Evolutionary conservation across 345 rosid genomes (phyloP).

Genomic region (Kandelia obovata): DNA sequence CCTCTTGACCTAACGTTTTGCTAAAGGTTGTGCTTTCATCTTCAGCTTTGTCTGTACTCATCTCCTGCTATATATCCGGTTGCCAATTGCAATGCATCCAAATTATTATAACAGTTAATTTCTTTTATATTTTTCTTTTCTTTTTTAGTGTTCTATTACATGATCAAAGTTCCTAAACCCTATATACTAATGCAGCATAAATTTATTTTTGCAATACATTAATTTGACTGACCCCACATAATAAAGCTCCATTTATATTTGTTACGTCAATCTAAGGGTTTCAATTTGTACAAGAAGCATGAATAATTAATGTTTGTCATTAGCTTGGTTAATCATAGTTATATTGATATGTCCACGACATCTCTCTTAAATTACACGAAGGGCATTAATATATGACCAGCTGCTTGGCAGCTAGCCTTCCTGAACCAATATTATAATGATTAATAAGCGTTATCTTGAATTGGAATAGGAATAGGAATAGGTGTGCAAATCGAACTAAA

Average conservation of each 20-base stretch:
- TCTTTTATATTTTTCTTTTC: too few species aligned
- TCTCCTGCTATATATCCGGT: constrained; percentile 10
- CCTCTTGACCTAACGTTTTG: constrained; percentile 41
- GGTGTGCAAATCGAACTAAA: constrained; percentile 7
- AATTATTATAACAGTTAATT: too few species aligned
- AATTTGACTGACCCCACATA: background rate
- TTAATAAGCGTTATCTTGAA: constrained; percentile 7
- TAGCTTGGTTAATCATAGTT: background rate
- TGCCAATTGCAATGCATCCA: constrained; percentile 12
- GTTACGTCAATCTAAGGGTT: background rate
- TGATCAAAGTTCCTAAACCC: too few species aligned
- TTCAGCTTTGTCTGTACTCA: background rate
- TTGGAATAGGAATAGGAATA: background rate
- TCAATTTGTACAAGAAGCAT: constrained; percentile 6
- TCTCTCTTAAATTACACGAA: background rate
- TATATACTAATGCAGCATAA: too few species aligned
- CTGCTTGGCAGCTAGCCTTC: constrained; percentile 5
- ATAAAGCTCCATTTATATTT: too few species aligned
- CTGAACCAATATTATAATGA: background rate
- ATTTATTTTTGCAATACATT: too few species aligned
- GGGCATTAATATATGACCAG: background rate
- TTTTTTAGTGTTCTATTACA: too few species aligned
- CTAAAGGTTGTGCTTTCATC: constrained; percentile 15
- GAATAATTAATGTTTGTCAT: background rate
- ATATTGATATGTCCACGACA: background rate